Percentiles rank a stretch among this genome's conserved stretches.
phyloP scores from a whole-genome alignment of 345 rosid species.

The Barbarea vulgaris region DNA sequence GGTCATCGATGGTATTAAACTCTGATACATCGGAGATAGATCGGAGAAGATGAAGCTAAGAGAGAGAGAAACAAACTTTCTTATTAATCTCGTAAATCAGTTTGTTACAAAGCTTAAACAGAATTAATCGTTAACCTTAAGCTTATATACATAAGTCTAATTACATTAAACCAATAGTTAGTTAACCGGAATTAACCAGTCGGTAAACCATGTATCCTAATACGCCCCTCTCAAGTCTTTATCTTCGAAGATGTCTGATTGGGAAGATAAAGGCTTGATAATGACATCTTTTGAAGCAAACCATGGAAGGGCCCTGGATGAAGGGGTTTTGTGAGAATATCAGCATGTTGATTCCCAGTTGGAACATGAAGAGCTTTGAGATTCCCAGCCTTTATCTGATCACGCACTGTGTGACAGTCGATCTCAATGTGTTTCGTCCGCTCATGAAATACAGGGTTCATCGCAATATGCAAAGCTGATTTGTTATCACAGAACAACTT shows the following conservation, averaged over 20 bases:
- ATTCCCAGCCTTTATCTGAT: neutral
- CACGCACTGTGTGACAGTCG: fast-evolving
- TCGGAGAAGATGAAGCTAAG: too few species aligned
- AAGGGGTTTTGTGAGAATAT: neutral
- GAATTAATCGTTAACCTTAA: too few species aligned
- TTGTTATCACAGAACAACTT: neutral
- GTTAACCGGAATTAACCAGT: too few species aligned
- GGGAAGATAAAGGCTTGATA: neutral
- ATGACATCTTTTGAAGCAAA: neutral
- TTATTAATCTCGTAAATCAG: too few species aligned
- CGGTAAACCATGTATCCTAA: too few species aligned
- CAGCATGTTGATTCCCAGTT: neutral
- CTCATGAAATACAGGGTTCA: neutral
- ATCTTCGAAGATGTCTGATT: neutral
- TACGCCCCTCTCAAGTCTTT: neutral
- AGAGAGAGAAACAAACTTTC: too few species aligned
- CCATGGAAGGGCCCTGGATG: neutral
- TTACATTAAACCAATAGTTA: too few species aligned
- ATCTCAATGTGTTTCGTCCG: neutral
- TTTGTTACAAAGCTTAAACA: too few species aligned
- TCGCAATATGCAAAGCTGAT: fast-evolving
- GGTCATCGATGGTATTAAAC: neutral
- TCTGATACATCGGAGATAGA: too few species aligned
- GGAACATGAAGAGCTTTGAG: neutral
- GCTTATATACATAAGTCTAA: too few species aligned